Base-by-base conservation (phyloP, 345 rosid species). In the Trapa incisa region DNA sequence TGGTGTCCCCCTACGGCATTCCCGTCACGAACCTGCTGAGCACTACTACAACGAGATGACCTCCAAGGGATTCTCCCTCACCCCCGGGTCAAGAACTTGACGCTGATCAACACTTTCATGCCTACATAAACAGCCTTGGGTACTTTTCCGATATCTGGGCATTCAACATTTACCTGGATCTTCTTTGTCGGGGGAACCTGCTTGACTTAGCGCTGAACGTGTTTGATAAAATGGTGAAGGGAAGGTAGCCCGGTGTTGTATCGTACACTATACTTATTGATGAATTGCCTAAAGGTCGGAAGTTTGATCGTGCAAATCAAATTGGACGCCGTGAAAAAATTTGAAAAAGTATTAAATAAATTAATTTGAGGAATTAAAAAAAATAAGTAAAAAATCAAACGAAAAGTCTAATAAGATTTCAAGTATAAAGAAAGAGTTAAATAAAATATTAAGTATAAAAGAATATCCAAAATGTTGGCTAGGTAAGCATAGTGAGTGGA, bases 101-200 rank as follows among this genome's bases (percentile, higher is more conserved):
- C 67, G n/a, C 79, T 85, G 57, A 81, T 91, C 66, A 82, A 91
- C 33, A 71, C 71, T 65, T 77, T 94, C 43, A 37, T 91, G 36
- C 73, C 56, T 50, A 89, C 72, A 94, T 89, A 96, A 93, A 81
- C 66, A 80, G 71, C 60, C 77, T 87, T 8, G 83, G 86, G 17
- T 82, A 68, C 64, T 68, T 87, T 56, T 95, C 89, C 0, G 99
- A 91, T 76, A 82, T 84, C 47, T 87, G 95, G 95, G 95, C 95
- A 37, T 86, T 87, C 68, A 91, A 89, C 36, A 78, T 81, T 48
- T 88, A 89, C 67, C 79, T 94, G 81, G 75, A 82, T 80, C 83
- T 91, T 73, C 78, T 94, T 82, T 87, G 86, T 68, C 67, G 72
- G 17, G 91, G 86, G 63, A 76, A 76, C 43, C 72, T 73, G 67